These are phyloP conservation scores for Parafenestella ontariensis DNA, from an alignment of 2,329 filamentous ascomycete species.

Conservation along the genomic window DNA sequence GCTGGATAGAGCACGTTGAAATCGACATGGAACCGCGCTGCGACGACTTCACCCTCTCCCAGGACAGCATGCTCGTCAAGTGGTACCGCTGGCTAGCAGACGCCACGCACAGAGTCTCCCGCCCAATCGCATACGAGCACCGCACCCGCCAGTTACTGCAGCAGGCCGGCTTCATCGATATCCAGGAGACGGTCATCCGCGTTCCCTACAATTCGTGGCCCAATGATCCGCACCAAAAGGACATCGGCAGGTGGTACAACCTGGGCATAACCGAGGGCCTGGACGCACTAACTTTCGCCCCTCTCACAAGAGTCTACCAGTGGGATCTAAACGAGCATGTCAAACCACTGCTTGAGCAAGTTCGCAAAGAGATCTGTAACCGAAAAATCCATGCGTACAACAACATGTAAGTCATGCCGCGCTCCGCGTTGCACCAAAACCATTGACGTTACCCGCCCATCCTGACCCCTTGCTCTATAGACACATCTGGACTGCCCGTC, in stretches of 20 bases:
- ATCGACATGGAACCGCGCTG: conserved; percentile 81
- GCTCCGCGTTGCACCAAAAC: conserved; percentile 31
- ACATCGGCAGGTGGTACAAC: conserved; percentile 84
- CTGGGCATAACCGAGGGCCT: conserved; percentile 76
- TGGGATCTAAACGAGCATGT: conserved; percentile 69
- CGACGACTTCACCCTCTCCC: conserved; percentile 68
- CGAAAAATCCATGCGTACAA: conserved; percentile 76
- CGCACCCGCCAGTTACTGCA: conserved; percentile 68
- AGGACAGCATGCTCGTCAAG: conserved; percentile 64
- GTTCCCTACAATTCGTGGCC: conserved; percentile 80
- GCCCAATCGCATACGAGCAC: conserved; percentile 71
- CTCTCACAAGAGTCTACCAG: conserved; percentile 70
- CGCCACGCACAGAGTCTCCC: conserved; percentile 70
- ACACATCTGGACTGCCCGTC: conserved; percentile 57
- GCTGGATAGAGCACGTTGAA: conserved; percentile 86
- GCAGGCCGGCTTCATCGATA: conserved; percentile 78
- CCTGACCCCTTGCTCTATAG: conserved; percentile 47
- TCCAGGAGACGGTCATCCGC: conserved; percentile 72
- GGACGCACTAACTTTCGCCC: conserved; percentile 74
- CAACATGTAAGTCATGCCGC: conserved; percentile 68
- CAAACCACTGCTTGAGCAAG: conserved; percentile 65
- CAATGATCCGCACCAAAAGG: conserved; percentile 66
- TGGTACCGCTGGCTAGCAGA: conserved; percentile 75
- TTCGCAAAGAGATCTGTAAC: conserved; percentile 72
- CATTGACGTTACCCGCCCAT: conserved; percentile 26